A percentile compares a stretch with the other conserved stretches of the same genome.
phyloP scores from a whole-genome alignment of 192 early-diverging fungal genomes.

The Rhizophagus prolifer region DNA sequence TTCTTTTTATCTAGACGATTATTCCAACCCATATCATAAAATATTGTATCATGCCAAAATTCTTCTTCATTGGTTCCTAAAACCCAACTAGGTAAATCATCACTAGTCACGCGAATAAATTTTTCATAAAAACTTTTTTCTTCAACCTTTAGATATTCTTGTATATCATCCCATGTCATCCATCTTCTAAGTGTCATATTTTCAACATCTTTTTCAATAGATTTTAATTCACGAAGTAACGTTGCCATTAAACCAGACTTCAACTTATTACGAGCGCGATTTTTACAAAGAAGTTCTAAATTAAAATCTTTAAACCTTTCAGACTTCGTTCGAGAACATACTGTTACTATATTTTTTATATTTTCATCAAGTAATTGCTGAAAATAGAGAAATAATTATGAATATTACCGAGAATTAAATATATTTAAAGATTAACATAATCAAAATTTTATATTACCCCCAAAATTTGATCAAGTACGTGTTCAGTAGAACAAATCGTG shows the following conservation, averaged over 20 bases:
- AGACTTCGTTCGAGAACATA: constrained; percentile 44
- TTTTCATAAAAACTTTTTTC: constrained; percentile 14
- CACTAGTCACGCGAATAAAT: not conserved
- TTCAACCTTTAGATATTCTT: not conserved
- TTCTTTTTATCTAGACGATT: no score
- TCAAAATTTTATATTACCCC: constrained; percentile 12
- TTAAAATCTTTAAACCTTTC: constrained; percentile 32
- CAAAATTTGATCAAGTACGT: constrained; percentile 40
- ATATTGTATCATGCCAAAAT: not conserved
- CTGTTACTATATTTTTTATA: constrained; percentile 37
- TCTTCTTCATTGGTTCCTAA: not conserved
- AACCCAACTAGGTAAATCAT: not conserved
- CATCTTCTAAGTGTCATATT: not conserved
- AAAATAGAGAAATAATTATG: not conserved
- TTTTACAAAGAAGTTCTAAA: not conserved
- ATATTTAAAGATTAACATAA: no score
- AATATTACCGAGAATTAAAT: no score
- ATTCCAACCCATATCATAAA: not conserved
- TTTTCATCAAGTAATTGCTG: not conserved
- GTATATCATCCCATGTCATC: constrained; percentile 31
- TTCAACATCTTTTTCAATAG: constrained; percentile 5
- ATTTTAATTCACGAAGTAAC: no score
- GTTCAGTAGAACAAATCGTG: constrained; percentile 54
- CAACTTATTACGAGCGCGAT: not conserved
- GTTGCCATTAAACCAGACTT: no score